Conservation (phyloP, 106 monocot genomes). For the Allium fistulosum region DNA sequence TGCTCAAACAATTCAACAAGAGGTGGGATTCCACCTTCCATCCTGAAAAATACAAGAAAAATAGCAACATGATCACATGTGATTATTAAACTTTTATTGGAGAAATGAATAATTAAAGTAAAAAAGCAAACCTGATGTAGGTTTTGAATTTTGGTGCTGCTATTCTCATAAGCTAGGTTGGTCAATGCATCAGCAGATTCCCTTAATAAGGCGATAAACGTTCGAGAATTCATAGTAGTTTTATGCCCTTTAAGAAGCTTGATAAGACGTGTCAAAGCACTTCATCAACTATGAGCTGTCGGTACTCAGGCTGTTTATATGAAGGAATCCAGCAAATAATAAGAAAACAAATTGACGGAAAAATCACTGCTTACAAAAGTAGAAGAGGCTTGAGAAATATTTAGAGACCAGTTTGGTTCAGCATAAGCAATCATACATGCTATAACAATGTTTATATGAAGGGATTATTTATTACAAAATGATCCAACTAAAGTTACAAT, state of each 20-base stretch:
- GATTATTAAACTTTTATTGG: too few species aligned
- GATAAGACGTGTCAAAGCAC: conserved; percentile 85
- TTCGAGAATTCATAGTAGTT: conserved; percentile 33
- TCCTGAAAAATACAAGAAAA: conserved; percentile 32
- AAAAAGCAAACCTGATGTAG: conserved; percentile 28
- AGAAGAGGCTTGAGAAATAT: too few species aligned
- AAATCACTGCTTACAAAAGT: too few species aligned
- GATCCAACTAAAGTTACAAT: too few species aligned
- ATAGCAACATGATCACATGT: conserved; percentile 5
- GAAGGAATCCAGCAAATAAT: too few species aligned
- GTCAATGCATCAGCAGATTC: conserved; percentile 98
- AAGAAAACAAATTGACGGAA: too few species aligned
- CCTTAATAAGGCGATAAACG: conserved; percentile 71
- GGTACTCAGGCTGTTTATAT: too few species aligned
- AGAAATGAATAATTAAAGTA: background rate
- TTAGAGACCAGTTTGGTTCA: too few species aligned
- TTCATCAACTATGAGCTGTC: conserved; percentile 94
- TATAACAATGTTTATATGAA: too few species aligned
- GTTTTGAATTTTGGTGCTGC: conserved; percentile 65
- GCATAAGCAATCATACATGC: too few species aligned
- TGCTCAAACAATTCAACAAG: conserved; percentile 90
- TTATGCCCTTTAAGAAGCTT: conserved; percentile 66
- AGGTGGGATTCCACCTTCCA: conserved; percentile 94
- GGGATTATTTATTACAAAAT: too few species aligned
- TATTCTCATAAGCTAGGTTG: conserved; percentile 99